phyloP scores from a whole-genome alignment of 805 yeast genomes.

The Pichia paraexigua region DNA sequence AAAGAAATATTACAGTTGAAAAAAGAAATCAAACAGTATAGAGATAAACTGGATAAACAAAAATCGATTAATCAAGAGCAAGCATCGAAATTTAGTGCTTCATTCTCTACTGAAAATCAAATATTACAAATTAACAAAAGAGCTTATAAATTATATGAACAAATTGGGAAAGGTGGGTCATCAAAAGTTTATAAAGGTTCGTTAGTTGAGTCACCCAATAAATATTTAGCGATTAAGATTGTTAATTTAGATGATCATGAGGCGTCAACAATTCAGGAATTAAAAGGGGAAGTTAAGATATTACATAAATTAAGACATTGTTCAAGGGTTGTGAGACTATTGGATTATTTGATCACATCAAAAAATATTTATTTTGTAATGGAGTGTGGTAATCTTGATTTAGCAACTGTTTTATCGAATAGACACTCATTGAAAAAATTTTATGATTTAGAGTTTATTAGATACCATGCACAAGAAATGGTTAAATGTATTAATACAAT shows the following conservation, averaged over 20 bases:
- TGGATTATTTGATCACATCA: slow-evolving; percentile 63
- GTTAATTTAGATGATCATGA: slow-evolving; percentile 52
- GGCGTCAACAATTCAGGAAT: slow-evolving; percentile 61
- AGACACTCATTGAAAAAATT: slow-evolving; percentile 23
- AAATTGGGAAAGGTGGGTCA: slow-evolving; percentile 86
- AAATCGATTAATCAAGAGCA: neutral
- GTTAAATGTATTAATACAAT: slow-evolving; percentile 78
- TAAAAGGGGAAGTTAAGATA: slow-evolving; percentile 84
- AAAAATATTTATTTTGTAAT: slow-evolving; percentile 66
- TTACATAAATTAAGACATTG: slow-evolving; percentile 50
- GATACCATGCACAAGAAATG: slow-evolving; percentile 72
- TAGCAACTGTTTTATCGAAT: slow-evolving; percentile 69
- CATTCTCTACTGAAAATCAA: slow-evolving; percentile 1
- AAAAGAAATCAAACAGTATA: slow-evolving; percentile 16
- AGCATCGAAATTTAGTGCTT: neutral
- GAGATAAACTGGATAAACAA: slow-evolving; percentile 13
- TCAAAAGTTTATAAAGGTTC: slow-evolving; percentile 71
- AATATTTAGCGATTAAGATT: slow-evolving; percentile 63
- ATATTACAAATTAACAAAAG: slow-evolving; percentile 42
- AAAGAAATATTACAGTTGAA: slow-evolving; percentile 11
- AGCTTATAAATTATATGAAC: slow-evolving; percentile 65
- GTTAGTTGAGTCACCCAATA: slow-evolving; percentile 36
- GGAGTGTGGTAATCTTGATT: slow-evolving; percentile 93
- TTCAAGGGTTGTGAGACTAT: slow-evolving; percentile 67
- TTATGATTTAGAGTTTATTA: slow-evolving; percentile 68